These are phyloP conservation scores for Starmerella etchellsii DNA, from an alignment of 805 yeast genomes.

Conservation along the genomic window DNA sequence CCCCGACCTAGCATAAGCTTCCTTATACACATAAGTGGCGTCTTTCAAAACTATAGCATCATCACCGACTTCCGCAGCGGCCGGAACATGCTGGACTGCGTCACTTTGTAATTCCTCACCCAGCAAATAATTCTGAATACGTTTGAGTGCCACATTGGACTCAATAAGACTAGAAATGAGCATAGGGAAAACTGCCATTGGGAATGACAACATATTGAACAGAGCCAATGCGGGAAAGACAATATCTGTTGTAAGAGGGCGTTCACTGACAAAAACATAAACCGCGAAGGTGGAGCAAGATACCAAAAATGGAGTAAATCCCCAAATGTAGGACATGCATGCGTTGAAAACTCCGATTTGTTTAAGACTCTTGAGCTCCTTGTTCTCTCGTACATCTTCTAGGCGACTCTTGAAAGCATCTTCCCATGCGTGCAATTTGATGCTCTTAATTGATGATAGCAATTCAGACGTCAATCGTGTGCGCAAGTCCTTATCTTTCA, in stretches of 20 bases:
- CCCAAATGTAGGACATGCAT: constrained; percentile 73
- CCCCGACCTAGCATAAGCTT: constrained; percentile 34
- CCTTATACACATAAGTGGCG: constrained; percentile 43
- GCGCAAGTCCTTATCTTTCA: constrained; percentile 83
- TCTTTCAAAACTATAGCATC: constrained; percentile 32
- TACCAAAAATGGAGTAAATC: constrained; percentile 77
- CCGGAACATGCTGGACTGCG: constrained; percentile 46
- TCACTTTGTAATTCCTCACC: constrained; percentile 68
- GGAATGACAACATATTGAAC: constrained; percentile 74
- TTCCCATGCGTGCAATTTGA: constrained; percentile 96
- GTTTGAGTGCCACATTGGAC: constrained; percentile 44
- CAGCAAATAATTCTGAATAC: constrained; percentile 62
- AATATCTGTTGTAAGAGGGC: constrained; percentile 72
- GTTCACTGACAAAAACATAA: constrained; percentile 47
- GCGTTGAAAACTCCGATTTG: constrained; percentile 74
- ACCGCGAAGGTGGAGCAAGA: constrained; percentile 80
- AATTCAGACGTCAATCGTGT: constrained; percentile 79
- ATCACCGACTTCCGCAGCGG: constrained; percentile 60
- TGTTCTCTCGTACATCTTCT: constrained; percentile 71
- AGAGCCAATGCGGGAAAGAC: constrained; percentile 55
- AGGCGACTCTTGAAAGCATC: constrained; percentile 63
- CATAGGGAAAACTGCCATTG: constrained; percentile 83
- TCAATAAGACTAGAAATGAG: constrained; percentile 77
- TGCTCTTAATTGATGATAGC: constrained; percentile 73
- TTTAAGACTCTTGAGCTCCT: constrained; percentile 64